These are phyloP conservation scores for Tremella mesenterica DNA, from an alignment of 768 basidiomycete species.

Conservation along the genomic window DNA sequence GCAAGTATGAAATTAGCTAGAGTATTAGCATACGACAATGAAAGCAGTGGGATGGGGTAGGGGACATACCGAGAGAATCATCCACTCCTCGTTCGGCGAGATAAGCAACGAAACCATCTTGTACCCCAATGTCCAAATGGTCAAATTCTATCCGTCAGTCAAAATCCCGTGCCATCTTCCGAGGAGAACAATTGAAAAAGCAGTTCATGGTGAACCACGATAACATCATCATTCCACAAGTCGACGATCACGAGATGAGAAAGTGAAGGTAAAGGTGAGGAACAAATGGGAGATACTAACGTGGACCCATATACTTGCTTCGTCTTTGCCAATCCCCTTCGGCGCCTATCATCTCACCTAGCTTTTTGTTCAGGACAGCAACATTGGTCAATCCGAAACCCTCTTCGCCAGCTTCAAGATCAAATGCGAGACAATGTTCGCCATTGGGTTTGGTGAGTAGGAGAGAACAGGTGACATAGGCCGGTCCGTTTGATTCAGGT, in stretches of 20 bases:
- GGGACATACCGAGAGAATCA: constrained; percentile 53
- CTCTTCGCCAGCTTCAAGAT: constrained; percentile 39
- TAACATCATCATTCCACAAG: no score
- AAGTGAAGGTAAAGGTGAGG: no score
- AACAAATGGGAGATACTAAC: constrained; percentile 48
- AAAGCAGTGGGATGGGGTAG: no score
- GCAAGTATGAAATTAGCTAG: constrained; percentile 76
- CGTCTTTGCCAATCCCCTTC: constrained; percentile 92
- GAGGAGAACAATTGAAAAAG: no score
- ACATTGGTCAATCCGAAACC: constrained; percentile 68
- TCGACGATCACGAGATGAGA: no score
- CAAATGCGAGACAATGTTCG: constrained; percentile 57
- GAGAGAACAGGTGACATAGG: constrained; percentile 67
- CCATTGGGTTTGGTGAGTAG: constrained; percentile 63
- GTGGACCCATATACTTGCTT: constrained; percentile 84
- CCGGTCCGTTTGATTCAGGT: constrained; percentile 44
- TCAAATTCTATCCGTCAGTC: constrained; percentile 56
- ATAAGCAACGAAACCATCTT: constrained; percentile 85
- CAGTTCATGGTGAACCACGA: no score
- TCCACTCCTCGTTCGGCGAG: constrained; percentile 83
- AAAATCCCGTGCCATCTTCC: neutral
- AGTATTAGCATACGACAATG: neutral
- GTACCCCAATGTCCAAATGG: constrained; percentile 73
- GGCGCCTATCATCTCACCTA: constrained; percentile 68
- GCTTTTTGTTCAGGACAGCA: constrained; percentile 64